A percentile compares a stretch with the other conserved stretches of the same genome.
Evolutionary conservation across 306 rosid species (phyloP).

Genomic region (Citrullus colocynthis): DNA sequence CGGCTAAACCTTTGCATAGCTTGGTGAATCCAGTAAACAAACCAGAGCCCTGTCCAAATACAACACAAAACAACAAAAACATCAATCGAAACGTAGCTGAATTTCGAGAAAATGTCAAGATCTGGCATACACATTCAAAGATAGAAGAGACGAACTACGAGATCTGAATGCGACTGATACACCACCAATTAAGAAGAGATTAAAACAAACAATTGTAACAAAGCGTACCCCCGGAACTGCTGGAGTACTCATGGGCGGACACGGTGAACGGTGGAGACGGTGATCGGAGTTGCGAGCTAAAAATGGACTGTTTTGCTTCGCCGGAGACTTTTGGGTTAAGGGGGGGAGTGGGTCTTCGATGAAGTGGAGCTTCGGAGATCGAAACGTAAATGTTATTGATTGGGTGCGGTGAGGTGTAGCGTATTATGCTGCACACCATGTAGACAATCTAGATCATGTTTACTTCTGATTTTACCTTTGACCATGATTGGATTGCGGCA

Average conservation of each 20-base stretch:
- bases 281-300: not conserved
- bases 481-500: not conserved
- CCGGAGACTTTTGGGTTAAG: conserved; percentile 1
- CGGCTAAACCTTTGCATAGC: conserved; percentile 70
- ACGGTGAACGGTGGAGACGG: conserved; percentile 7
- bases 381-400: not conserved
- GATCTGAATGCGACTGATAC: conserved; percentile 1
- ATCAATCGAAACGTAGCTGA: not conserved
- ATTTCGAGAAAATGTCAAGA: conserved; percentile 1
- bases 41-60: conserved; percentile 30
- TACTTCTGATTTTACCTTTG: not conserved
- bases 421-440: not conserved
- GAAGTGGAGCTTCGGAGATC: not conserved
- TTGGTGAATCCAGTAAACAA: conserved; percentile 55
- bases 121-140: conserved; percentile 1
- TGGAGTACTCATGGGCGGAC: conserved; percentile 42
- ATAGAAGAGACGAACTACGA: not conserved
- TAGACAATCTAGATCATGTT: not conserved
- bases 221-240: conserved; percentile 33
- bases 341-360: not conserved
- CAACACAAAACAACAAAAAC: not conserved
- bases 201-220: not conserved
- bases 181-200: not conserved
- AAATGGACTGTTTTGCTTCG: not conserved
- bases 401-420: not conserved